Evolutionary conservation across 257 asterid species (phyloP), one percentile per base, ranked within the genome.

Genomic region (Linaria vulgaris): DNA sequence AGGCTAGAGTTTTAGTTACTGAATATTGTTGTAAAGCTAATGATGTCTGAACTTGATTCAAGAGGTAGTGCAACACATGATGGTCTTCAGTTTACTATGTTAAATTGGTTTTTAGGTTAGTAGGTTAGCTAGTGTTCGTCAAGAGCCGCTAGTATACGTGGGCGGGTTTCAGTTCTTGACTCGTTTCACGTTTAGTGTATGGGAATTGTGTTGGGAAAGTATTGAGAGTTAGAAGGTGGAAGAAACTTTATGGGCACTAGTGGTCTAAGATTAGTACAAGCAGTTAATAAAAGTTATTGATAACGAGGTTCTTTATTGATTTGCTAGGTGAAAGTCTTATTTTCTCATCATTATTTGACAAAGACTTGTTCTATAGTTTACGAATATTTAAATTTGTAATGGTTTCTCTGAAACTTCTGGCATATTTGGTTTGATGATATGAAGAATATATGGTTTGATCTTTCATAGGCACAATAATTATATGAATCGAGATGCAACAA

Each of bases 231-330:
- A 6, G 54, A 49, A 41, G 39, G 23, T 64, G 1, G 27, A 27
- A 24, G 48, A 15, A 53, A 34, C 23, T 25, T 45, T 37, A 34
- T 24, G 63, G 19, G 62, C 59, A 30, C 24, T 49, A 12, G 77
- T 25, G 27, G 54, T 50, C 48, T 21, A 44, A 16, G 23, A 23
- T 25, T 27, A 44, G 50, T 39, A 44, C 39, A 49, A 24, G 52
- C 11, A 21, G 17, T 51, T 24, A 27, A 14, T 23, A 8, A 13
- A 54, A 27, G 10, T 9, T 31, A 39, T 8, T 1, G 16, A 50
- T 45, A 52, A 34, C 41, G 60, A 34, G 49, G 49, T 55, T 24
- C n/a, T 9, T 37, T 61, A 21, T 17, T 15, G 15, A 22, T 65
- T 19, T 41, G 15, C 58, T 24, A 17, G 24, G 50, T 43, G 16